Conservation (phyloP, 768 basidiomycete species). For the Mycena pura region DNA sequence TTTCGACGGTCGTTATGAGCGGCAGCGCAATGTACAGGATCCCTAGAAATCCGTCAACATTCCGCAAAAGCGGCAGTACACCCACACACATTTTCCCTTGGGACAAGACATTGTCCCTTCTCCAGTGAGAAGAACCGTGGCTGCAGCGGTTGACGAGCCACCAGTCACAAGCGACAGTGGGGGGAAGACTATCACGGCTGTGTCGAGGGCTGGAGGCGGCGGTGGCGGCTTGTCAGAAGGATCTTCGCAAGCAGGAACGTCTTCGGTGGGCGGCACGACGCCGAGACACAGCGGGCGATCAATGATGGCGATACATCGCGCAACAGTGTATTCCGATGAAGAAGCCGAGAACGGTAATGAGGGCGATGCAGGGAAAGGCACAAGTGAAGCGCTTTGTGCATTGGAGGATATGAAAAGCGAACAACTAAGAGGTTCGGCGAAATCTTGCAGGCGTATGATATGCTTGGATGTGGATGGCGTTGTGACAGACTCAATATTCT, state of each 20-base stretch:
- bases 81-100: slow-evolving; percentile 69
- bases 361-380: slow-evolving; percentile 15
- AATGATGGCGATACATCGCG: slow-evolving; percentile 59
- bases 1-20: slow-evolving; percentile 37
- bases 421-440: slow-evolving; percentile 64
- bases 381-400: slow-evolving; percentile 25
- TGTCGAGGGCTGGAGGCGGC: slow-evolving; percentile 50
- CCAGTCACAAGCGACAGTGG: slow-evolving; percentile 60
- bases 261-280: slow-evolving; percentile 24
- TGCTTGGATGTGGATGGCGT: slow-evolving; percentile 38
- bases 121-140: slow-evolving; percentile 72
- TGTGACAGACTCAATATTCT: slow-evolving; percentile 40
- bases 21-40: slow-evolving; percentile 67
- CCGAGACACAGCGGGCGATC: slow-evolving; percentile 40
- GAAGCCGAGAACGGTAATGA: slow-evolving; percentile 1
- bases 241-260: slow-evolving; percentile 33
- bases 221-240: slow-evolving; percentile 17
- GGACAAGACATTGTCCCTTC: slow-evolving; percentile 79
- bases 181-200: slow-evolving; percentile 76
- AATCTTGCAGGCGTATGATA: slow-evolving; percentile 59
- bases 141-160: slow-evolving; percentile 56
- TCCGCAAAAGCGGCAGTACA: background rate
- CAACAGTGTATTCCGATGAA: slow-evolving; percentile 35
- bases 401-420: slow-evolving; percentile 60
- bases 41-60: slow-evolving; percentile 46